Evolutionary conservation across 768 basidiomycete species (phyloP), one percentile per base, ranked within the genome.

Genomic region (Naganishia friedmannii): DNA sequence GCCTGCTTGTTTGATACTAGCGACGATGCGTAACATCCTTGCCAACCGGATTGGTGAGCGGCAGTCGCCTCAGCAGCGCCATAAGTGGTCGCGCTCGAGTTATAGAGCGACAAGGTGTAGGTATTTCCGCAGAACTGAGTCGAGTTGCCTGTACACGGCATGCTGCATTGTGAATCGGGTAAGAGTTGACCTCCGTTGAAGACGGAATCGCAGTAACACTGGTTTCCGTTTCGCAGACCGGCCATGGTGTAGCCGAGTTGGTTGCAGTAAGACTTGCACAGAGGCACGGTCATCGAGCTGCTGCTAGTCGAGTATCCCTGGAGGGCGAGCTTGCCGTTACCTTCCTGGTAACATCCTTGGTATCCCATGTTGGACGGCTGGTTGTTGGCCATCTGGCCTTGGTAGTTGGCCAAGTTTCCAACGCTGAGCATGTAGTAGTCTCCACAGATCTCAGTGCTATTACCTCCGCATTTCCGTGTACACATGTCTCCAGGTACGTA

Each of bases 401-500:
- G 46, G 56, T 74, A 66, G 39, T 66, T 69, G 55, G 74, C 68
- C 66, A 76, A 70, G 48, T 79, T 76, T 69, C 72, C 77, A 21
- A 78, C 69, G 21, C 63, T 72, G 10, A 70, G 67, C 53, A 53
- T 23, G 12, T 54, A 53, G 48, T 53, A 66, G 48, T 73, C 74
- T 68, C 78, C 78, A 67, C 78, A 79, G 6, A 60, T 73, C 55
- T 79, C 58, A 4, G 73, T 53, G 7, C 53, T 70, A 71, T 78
- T 76, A 32, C 77, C 77, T 55, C 72, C 65, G 60, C 78, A 79
- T 10, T 29, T 37, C 26, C 70, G 42, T 17, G 70, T 72, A 57
- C 78, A 79, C 63, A 71, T 72, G n/a, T 66, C 67, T 32, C 68
- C 57, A 6, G 74, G 73, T 23, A 76, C 70, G 42, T 70, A 71